Evolutionary conservation across 139 green algal species (phyloP).

Genomic region (Chlamydomonas schloesseri): DNA sequence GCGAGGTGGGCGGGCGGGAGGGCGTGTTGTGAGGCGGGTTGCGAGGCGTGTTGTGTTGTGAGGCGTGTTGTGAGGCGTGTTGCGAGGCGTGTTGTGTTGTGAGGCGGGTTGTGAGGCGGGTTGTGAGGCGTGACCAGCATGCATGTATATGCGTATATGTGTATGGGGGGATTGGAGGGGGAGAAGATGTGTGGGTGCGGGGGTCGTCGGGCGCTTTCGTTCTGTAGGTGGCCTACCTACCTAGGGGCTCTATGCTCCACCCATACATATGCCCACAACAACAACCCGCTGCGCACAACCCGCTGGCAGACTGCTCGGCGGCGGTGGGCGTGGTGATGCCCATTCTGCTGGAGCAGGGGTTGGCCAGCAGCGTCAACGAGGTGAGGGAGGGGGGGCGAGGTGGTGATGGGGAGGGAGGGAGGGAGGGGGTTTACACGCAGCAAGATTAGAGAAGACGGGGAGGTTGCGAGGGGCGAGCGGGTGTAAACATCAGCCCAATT

Average conservation of each 20-base stretch:
- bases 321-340: constrained; percentile 72
- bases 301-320: constrained; percentile 47
- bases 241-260: no score
- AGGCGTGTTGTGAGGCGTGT: not conserved
- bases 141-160: no score
- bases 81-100: not conserved
- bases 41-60: not conserved
- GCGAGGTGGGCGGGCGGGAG: not conserved
- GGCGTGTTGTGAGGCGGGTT: not conserved
- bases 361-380: constrained; percentile 62
- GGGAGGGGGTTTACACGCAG: no score
- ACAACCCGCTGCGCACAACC: no score
- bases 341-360: constrained; percentile 76
- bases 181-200: no score
- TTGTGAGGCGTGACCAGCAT: not conserved
- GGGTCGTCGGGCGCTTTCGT: no score
- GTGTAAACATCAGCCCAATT: no score
- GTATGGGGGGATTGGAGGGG: no score
- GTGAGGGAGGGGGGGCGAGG: constrained; percentile 52
- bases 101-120: not conserved
- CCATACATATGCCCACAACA: not conserved
- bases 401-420: no score
- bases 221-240: no score
- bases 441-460: no score
- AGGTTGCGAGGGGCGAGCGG: no score